Evolutionary conservation across 31 red algal genomes (phyloP).

Genomic region (Asparagopsis taxiformis): DNA sequence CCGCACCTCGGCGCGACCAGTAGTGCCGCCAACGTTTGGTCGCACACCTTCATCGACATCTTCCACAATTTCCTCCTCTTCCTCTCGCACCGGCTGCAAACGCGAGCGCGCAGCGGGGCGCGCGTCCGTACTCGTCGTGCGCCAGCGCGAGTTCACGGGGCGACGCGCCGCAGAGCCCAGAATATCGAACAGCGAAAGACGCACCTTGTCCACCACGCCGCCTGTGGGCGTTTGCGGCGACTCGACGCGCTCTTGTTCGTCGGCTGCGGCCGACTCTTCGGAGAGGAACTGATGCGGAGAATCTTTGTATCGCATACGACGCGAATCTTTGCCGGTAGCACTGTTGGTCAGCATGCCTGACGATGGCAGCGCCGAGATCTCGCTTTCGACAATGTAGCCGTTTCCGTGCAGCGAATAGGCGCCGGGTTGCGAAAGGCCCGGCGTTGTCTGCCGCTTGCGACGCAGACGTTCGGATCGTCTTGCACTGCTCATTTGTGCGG

Average conservation of each 20-base stretch:
- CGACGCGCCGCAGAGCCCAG: conserved; percentile 49
- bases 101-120: neutral
- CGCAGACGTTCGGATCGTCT: conserved; percentile 59
- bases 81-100: conserved; percentile 2
- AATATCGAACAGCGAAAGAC: conserved; percentile 53
- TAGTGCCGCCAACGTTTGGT: too few relatives aligned
- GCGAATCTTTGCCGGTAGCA: conserved; percentile 15
- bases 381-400: conserved; percentile 54
- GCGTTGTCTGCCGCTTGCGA: conserved; percentile 48
- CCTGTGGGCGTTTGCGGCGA: neutral
- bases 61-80: conserved; percentile 2
- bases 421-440: conserved; percentile 37
- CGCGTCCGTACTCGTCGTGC: neutral
- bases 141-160: conserved; percentile 42
- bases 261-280: conserved; percentile 13
- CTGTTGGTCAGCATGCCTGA: neutral
- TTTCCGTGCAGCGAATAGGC: conserved; percentile 50
- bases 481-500: conserved; percentile 43
- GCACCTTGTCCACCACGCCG: conserved; percentile 22
- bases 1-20: neutral
- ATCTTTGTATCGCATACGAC: conserved; percentile 48
- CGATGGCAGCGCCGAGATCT: conserved; percentile 31
- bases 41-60: neutral
- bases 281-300: conserved; percentile 39
- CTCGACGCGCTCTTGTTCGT: neutral